phyloP scores from a whole-genome alignment of 108 stramenopile species.

The Craspedostauros australis region DNA sequence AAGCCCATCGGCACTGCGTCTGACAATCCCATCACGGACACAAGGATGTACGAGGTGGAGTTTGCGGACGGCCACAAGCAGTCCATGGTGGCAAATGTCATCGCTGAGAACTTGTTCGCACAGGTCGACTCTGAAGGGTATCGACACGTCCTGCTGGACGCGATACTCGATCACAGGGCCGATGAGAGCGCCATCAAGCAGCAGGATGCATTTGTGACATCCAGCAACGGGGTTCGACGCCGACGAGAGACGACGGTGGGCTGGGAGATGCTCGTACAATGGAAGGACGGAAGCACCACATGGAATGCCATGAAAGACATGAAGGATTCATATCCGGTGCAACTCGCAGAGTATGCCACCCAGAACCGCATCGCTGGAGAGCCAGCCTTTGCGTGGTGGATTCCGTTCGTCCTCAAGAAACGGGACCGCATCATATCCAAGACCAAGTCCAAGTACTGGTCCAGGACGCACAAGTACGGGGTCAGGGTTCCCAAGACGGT shows the following conservation, averaged over 20 bases:
- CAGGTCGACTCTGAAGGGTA: constrained; percentile 13
- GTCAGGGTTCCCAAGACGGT: constrained; percentile 20
- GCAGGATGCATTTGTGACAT: neutral
- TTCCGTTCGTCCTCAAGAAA: constrained; percentile 5
- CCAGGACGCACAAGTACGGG: constrained; percentile 20
- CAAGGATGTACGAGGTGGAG: constrained; percentile 25
- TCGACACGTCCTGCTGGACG: constrained; percentile 9
- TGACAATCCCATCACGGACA: constrained; percentile 23
- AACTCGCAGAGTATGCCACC: constrained; percentile 29
- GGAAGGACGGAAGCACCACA: constrained; percentile 15
- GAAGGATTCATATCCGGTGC: constrained; percentile 28
- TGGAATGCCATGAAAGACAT: constrained; percentile 20
- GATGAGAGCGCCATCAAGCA: constrained; percentile 3
- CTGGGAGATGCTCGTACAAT: constrained; percentile 21
- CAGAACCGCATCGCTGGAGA: constrained; percentile 13
- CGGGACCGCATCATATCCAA: constrained; percentile 15
- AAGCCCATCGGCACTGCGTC: constrained; percentile 22
- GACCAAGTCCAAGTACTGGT: constrained; percentile 20
- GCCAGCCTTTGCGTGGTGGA: constrained; percentile 44
- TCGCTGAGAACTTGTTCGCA: constrained; percentile 22
- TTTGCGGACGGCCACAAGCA: constrained; percentile 29
- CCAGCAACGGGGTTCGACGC: neutral
- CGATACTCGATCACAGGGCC: constrained; percentile 22
- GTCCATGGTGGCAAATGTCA: constrained; percentile 18
- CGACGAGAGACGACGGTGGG: constrained; percentile 12